These are phyloP conservation scores for Coemansia sp. DNA, from an alignment of 192 early-diverging fungal species.

Conservation along the genomic window DNA sequence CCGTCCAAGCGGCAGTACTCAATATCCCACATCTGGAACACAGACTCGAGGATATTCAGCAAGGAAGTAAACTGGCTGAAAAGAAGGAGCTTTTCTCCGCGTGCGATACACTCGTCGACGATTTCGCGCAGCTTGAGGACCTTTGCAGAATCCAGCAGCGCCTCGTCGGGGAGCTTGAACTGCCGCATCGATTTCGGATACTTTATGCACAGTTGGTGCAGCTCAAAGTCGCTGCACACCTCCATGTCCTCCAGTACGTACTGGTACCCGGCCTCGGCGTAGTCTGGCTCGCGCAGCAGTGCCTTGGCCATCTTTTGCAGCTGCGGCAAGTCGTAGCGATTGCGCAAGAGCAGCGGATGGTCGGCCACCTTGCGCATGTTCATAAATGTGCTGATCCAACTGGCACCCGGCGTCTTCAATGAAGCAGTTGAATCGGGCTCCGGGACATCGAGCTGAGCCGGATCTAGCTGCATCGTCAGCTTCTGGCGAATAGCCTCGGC, in stretches of 20 bases:
- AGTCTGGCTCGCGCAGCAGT: conserved; percentile 72
- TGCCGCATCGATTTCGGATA: conserved; percentile 36
- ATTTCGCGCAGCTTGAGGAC: conserved; percentile 63
- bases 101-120: conserved; percentile 50
- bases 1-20: conserved; percentile 67
- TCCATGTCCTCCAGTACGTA: conserved; percentile 88
- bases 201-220: conserved; percentile 67
- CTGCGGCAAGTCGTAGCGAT: conserved; percentile 60
- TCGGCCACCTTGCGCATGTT: conserved; percentile 83
- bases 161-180: conserved; percentile 56
- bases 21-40: conserved; percentile 54
- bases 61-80: conserved; percentile 89
- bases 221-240: conserved; percentile 85
- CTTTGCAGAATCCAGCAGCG: conserved; percentile 80
- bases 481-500: conserved; percentile 13
- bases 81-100: conserved; percentile 63
- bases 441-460: conserved; percentile 16
- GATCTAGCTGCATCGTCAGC: conserved; percentile 28
- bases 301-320: conserved; percentile 69
- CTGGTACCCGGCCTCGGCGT: conserved; percentile 71
- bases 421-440: not conserved
- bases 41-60: conserved; percentile 81
- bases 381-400: conserved; percentile 70
- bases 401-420: not conserved
- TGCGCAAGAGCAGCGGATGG: conserved; percentile 81